Evolutionary conservation across 2,329 filamentous ascomycete species (phyloP).

Genomic region (Claviceps sp.): DNA sequence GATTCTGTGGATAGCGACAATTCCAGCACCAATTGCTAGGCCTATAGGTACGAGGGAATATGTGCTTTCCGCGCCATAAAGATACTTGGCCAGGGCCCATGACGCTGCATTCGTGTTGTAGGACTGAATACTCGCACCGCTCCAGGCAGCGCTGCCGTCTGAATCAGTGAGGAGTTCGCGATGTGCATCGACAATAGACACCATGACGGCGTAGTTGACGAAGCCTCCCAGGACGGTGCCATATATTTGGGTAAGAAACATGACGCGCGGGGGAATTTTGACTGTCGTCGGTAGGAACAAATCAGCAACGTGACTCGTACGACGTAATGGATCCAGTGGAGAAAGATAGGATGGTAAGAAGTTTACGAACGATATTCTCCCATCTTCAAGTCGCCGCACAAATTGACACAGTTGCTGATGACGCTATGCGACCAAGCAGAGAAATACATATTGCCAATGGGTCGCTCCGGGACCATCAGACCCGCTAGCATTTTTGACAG

Average conservation of each 20-base stretch:
- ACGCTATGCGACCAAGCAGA: conserved; percentile 45
- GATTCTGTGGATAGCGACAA: conserved; percentile 6
- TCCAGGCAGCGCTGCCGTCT: conserved; percentile 31
- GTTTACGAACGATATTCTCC: conserved; percentile 38
- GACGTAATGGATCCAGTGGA: neutral
- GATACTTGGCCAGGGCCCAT: conserved; percentile 23
- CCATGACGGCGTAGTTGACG: conserved; percentile 33
- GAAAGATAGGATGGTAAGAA: neutral
- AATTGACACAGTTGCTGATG: conserved; percentile 33
- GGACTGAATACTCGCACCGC: conserved; percentile 31
- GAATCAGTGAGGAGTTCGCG: conserved; percentile 25
- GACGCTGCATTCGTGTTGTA: conserved; percentile 25
- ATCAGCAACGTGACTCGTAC: neutral
- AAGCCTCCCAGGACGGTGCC: conserved; percentile 27
- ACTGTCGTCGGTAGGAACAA: neutral
- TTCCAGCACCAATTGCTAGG: conserved; percentile 27
- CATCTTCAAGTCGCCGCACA: conserved; percentile 42
- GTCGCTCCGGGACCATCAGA: conserved; percentile 34
- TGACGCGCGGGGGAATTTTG: conserved; percentile 26
- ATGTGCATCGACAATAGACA: conserved; percentile 28
- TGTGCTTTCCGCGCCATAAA: conserved; percentile 25
- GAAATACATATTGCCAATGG: conserved; percentile 45
- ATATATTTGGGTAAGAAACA: conserved; percentile 25
- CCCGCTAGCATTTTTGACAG: conserved; percentile 44
- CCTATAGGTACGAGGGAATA: conserved; percentile 26